Base-by-base conservation (phyloP, 306 rosid species). In the Echinosophora koreensis region DNA sequence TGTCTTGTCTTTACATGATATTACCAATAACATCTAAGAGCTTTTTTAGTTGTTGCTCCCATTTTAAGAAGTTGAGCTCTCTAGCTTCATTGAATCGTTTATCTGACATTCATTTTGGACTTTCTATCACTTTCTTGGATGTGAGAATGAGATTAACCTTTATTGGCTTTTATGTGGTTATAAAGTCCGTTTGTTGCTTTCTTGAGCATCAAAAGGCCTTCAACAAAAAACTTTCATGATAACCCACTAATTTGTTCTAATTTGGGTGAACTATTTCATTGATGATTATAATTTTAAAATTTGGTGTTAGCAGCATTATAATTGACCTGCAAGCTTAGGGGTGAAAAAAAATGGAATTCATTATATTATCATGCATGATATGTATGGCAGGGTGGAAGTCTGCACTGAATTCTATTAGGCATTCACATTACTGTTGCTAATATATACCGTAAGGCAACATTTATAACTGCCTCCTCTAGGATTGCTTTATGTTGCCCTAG, bases 1-100 rank as follows among this genome's bases (percentile, higher is more conserved):
- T n/a, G 87, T 84, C 80, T 67, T 82, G 18, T 80, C 81, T 77
- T 63, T 70, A 54, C 22, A 64, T 72, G 77, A 41, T 58, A 54
- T 28, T 73, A 41, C 73, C 44, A 64, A 69, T 75, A 57, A 14
- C 17, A 50, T 50, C 14, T 17, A 8, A 8, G 30, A 27, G 34
- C 32, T 30, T 62, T 83, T 39, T 58, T 52, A 8, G 58, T 17
- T 58, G 34, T 27, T 51, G 28, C 47, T 74, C 72, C 67, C 28
- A 32, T 35, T 74, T 14, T 30, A 38, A 68, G 42, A 80, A 47
- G 62, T 39, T 75, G 69, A 66, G 39, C 32, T 49, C 38, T 67
- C 73, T 60, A 34, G 73, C 58, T 67, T 68, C 17, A 50, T 56
- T 6, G 22, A 46, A 70, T 79, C 16, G 2, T 56, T 55, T 51